Conservation (phyloP, 352 stramenopile species). For the Phytophthora palmivora region DNA sequence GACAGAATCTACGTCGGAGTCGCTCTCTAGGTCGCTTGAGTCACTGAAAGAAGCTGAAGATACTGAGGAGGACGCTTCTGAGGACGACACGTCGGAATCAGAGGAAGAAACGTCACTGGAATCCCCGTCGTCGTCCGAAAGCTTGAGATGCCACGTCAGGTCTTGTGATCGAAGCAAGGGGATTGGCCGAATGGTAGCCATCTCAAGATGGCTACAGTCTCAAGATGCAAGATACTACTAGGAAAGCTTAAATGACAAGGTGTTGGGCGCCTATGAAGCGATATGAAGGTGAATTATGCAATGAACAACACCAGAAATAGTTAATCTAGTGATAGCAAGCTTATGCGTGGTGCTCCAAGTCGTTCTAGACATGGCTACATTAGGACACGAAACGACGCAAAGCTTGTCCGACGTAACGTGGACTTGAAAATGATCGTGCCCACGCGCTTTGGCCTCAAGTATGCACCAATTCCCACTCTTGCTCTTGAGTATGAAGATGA, state of each 20-base stretch:
- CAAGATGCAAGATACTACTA: too few relatives aligned
- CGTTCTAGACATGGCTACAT: slow-evolving; percentile 2
- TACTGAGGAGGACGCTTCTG: background rate
- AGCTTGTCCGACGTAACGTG: background rate
- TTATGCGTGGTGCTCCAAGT: too few relatives aligned
- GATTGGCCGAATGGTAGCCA: slow-evolving; percentile 27
- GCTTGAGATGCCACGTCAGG: slow-evolving; percentile 26
- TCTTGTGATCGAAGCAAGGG: slow-evolving; percentile 7
- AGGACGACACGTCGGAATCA: slow-evolving; percentile 15
- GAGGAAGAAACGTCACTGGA: too few relatives aligned
- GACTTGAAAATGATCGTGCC: slow-evolving; percentile 65
- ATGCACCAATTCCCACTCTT: slow-evolving; percentile 76
- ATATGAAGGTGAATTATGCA: background rate
- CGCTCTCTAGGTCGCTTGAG: slow-evolving; percentile 30
- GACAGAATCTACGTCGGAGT: slow-evolving; percentile 4
- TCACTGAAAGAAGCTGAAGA: slow-evolving; percentile 11
- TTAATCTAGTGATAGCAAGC: background rate
- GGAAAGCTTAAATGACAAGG: background rate
- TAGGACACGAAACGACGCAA: slow-evolving; percentile 34
- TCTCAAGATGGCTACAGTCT: slow-evolving; percentile 23
- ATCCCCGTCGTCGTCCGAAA: slow-evolving; percentile 17
- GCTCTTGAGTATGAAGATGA: slow-evolving; percentile 86
- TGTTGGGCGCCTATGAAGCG: slow-evolving; percentile 1
- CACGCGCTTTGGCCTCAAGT: slow-evolving; percentile 87
- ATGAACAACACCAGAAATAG: slow-evolving; percentile 23